Conservation (phyloP, 192 early-diverging fungal genomes). For the Phlyctochytrium planicorne region DNA sequence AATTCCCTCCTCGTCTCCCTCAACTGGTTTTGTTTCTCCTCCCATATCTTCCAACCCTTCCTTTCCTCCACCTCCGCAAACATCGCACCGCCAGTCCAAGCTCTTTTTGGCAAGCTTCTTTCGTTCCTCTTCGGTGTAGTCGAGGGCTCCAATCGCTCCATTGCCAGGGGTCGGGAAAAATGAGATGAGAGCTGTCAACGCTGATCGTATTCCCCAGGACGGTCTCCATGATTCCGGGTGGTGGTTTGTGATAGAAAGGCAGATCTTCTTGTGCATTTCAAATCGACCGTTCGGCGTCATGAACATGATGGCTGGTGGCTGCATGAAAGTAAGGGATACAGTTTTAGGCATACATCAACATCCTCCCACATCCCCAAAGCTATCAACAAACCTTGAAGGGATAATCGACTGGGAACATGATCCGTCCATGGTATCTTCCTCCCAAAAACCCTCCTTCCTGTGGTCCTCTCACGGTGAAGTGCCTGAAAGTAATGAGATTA, state of each 20-base stretch:
- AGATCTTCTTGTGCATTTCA: constrained; percentile 91
- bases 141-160: constrained; percentile 77
- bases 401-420: constrained; percentile 92
- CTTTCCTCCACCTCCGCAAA: neutral
- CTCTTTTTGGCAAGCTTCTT: constrained; percentile 59
- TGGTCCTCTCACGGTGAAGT: constrained; percentile 92
- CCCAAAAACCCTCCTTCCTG: constrained; percentile 81
- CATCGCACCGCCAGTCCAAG: constrained; percentile 41
- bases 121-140: constrained; percentile 67
- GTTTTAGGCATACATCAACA: constrained; percentile 4
- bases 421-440: constrained; percentile 88
- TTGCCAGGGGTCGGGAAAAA: constrained; percentile 88
- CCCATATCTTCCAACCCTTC: neutral
- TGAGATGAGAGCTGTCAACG: constrained; percentile 80
- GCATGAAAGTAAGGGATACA: neutral
- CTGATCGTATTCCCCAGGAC: constrained; percentile 94
- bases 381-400: constrained; percentile 69
- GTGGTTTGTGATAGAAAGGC: constrained; percentile 88
- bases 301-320: constrained; percentile 52
- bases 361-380: neutral
- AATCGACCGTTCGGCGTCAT: constrained; percentile 73
- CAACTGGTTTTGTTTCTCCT: neutral
- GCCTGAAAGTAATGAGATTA: constrained; percentile 38
- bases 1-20: neutral
- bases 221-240: constrained; percentile 97